Conservation (phyloP, 2,329 filamentous ascomycete species). For the Simplicillium sp. region DNA sequence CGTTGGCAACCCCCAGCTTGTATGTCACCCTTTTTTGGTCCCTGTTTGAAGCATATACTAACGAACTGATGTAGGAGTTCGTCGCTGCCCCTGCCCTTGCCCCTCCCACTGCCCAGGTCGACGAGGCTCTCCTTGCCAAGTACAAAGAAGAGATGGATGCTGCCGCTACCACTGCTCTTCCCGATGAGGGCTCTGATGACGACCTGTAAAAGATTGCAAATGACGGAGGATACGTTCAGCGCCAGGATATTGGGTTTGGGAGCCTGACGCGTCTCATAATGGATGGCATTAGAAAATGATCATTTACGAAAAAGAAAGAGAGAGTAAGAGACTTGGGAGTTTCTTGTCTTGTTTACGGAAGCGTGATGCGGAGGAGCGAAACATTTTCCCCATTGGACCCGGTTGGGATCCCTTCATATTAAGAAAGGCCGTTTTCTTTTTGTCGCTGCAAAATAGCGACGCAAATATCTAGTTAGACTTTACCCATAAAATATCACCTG, state of each 20-base stretch:
- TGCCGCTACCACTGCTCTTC: conserved; percentile 75
- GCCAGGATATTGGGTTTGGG: conserved; percentile 15
- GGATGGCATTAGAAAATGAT: conserved; percentile 14
- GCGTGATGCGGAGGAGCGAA: conserved; percentile 23
- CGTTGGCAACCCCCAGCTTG: conserved; percentile 67
- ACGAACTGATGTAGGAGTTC: conserved; percentile 59
- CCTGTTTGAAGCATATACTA: not conserved
- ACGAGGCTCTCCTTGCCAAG: conserved; percentile 69
- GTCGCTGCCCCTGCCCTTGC: conserved; percentile 92
- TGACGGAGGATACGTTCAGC: conserved; percentile 9
- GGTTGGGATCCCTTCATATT: conserved; percentile 13
- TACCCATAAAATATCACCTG: conserved; percentile 18
- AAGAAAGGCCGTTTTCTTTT: conserved; percentile 9
- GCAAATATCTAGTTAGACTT: conserved; percentile 26
- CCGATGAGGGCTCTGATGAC: conserved; percentile 83
- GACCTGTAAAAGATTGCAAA: conserved; percentile 40
- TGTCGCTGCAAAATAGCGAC: conserved; percentile 18
- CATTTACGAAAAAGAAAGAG: conserved; percentile 26
- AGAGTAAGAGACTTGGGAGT: conserved; percentile 3
- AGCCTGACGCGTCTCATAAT: conserved; percentile 10
- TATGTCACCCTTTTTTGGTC: conserved; percentile 6
- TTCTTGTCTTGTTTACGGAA: conserved; percentile 21
- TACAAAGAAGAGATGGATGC: conserved; percentile 84
- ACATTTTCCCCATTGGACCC: conserved; percentile 8
- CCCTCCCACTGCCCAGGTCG: conserved; percentile 84